These are phyloP conservation scores for Pseudocercospora fijiensis DNA, from an alignment of 2,329 filamentous ascomycete species.

Conservation along the genomic window DNA sequence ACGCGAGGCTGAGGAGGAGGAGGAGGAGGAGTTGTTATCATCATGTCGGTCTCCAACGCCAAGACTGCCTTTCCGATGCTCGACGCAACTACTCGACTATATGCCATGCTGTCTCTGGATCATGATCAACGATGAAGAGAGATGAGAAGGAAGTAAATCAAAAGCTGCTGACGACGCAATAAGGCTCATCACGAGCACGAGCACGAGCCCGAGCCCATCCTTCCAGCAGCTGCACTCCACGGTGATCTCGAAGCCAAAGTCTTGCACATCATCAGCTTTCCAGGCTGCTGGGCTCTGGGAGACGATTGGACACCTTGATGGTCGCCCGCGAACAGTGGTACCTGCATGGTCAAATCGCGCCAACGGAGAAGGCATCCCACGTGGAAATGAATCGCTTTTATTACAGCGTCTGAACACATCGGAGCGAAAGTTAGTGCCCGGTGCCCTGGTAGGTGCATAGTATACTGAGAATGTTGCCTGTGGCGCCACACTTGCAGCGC, in stretches of 20 bases:
- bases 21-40: no score
- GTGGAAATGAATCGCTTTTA: background rate
- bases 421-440: background rate
- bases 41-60: no score
- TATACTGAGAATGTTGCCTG: no score
- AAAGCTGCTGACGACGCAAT: background rate
- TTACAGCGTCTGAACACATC: background rate
- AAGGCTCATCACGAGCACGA: background rate
- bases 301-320: slow-evolving; percentile 2
- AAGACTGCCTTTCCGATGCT: background rate
- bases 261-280: background rate
- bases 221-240: background rate
- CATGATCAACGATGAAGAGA: background rate
- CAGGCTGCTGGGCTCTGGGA: background rate
- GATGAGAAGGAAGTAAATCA: no score
- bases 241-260: background rate
- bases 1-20: background rate
- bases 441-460: no score
- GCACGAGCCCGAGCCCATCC: no score
- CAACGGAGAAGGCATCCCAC: background rate
- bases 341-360: background rate
- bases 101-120: background rate
- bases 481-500: background rate
- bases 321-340: background rate
- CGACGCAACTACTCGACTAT: no score